These are phyloP conservation scores for Trichoderma oligosporum DNA, from an alignment of 2,329 filamentous ascomycete species.

Conservation along the genomic window DNA sequence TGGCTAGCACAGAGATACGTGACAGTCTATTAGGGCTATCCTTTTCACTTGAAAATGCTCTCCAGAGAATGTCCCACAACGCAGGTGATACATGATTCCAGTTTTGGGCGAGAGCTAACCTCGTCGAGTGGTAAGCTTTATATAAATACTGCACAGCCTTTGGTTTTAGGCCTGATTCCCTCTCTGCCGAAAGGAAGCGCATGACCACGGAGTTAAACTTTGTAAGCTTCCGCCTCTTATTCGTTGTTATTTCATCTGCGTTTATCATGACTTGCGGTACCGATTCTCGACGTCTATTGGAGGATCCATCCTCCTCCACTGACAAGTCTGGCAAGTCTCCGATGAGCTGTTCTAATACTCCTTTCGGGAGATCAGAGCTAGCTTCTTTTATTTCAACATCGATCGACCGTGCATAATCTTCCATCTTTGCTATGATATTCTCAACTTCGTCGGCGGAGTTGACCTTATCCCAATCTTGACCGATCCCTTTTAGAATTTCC, in stretches of 20 bases:
- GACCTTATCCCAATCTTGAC: slow-evolving; percentile 31
- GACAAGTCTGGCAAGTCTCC: slow-evolving; percentile 28
- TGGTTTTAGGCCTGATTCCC: slow-evolving; percentile 28
- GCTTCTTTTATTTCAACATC: slow-evolving; percentile 35
- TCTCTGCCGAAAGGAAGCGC: slow-evolving; percentile 29
- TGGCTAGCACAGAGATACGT: slow-evolving; percentile 58
- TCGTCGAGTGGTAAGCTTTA: slow-evolving; percentile 48
- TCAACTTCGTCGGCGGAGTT: slow-evolving; percentile 35
- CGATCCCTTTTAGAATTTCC: slow-evolving; percentile 35
- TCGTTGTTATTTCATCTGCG: slow-evolving; percentile 35
- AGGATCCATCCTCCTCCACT: slow-evolving; percentile 22
- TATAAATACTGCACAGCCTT: slow-evolving; percentile 43
- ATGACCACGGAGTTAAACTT: slow-evolving; percentile 35
- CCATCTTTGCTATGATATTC: slow-evolving; percentile 33
- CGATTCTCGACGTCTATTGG: slow-evolving; percentile 9
- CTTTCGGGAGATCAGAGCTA: slow-evolving; percentile 32
- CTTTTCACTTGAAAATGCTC: slow-evolving; percentile 52
- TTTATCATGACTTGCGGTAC: slow-evolving; percentile 33
- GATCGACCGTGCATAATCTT: slow-evolving; percentile 35
- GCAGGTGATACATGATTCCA: slow-evolving; percentile 56
- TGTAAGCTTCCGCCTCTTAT: slow-evolving; percentile 38
- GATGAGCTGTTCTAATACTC: slow-evolving; percentile 34
- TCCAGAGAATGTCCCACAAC: slow-evolving; percentile 65
- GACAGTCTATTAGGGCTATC: slow-evolving; percentile 53
- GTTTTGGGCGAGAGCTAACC: slow-evolving; percentile 41